A percentile compares a stretch with the other conserved stretches of the same genome.
Evolutionary conservation across 371 early-diverging fungal species (phyloP).

Genomic region (Coemansia sp.): DNA sequence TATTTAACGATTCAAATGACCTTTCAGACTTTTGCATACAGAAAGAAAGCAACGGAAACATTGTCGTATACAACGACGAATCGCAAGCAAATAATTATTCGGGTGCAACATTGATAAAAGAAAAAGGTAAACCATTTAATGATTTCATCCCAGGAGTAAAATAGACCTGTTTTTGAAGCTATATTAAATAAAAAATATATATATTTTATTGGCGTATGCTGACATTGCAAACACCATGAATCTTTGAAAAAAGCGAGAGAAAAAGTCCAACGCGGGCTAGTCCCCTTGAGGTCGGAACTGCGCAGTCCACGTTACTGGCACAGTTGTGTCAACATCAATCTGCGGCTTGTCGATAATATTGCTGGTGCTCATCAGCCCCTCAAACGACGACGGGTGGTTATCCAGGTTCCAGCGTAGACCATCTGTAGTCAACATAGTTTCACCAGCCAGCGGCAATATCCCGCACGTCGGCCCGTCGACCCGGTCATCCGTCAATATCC

Average conservation of each 20-base stretch:
- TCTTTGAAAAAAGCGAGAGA: no score
- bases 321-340: conserved; percentile 64
- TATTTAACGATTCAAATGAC: no score
- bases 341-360: conserved; percentile 63
- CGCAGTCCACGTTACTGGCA: conserved; percentile 77
- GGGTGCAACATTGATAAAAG: no score
- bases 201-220: background rate
- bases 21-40: no score
- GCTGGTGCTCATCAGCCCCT: conserved; percentile 74
- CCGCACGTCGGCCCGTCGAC: conserved; percentile 90
- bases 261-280: background rate
- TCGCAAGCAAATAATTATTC: no score
- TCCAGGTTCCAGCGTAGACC: conserved; percentile 86
- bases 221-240: no score
- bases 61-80: no score
- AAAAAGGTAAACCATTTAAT: no score
- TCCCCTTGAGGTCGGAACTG: conserved; percentile 50
- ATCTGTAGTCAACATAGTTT: conserved; percentile 60
- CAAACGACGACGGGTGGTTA: conserved; percentile 62
- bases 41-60: no score
- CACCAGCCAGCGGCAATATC: conserved; percentile 75
- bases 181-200: background rate
- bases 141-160: no score
- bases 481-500: conserved; percentile 60
- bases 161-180: no score